Conservation (phyloP, 805 yeast species). For the Pichia thaimueangensis region DNA sequence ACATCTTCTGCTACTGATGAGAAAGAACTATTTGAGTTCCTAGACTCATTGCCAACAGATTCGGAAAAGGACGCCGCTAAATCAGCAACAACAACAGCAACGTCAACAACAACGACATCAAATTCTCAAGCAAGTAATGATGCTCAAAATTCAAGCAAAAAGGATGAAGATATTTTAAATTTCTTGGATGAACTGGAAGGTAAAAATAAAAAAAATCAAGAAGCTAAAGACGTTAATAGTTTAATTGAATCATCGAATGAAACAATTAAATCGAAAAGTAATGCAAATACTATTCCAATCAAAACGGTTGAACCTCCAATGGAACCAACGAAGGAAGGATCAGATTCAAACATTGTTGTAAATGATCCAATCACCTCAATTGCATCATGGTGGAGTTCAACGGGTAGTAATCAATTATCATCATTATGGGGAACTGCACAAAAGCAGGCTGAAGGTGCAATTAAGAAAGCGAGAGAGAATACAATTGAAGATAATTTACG, state of each 20-base stretch:
- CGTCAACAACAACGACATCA: not conserved
- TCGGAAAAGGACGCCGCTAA: not conserved
- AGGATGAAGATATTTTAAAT: conserved; percentile 47
- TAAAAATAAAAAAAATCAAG: conserved; percentile 3
- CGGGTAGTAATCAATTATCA: conserved; percentile 57
- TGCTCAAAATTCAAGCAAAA: conserved; percentile 26
- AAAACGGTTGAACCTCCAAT: not conserved
- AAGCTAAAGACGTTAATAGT: too few relatives aligned
- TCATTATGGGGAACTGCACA: conserved; percentile 63
- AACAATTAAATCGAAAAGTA: not conserved
- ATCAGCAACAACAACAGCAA: conserved; percentile 4
- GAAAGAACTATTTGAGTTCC: conserved; percentile 73
- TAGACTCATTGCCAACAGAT: conserved; percentile 69
- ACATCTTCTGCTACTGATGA: conserved; percentile 31
- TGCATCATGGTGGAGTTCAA: conserved; percentile 64
- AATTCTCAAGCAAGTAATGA: not conserved
- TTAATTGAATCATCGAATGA: too few relatives aligned
- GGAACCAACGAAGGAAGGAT: too few relatives aligned
- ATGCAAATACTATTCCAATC: not conserved
- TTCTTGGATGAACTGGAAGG: conserved; percentile 64
- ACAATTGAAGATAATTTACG: conserved; percentile 27
- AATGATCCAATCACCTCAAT: conserved; percentile 61
- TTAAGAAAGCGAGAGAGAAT: conserved; percentile 40
- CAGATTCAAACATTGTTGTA: conserved; percentile 10
- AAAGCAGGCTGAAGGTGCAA: conserved; percentile 44